These are phyloP conservation scores for Sarcodon sp. DNA, from an alignment of 768 basidiomycete species.

Conservation along the genomic window DNA sequence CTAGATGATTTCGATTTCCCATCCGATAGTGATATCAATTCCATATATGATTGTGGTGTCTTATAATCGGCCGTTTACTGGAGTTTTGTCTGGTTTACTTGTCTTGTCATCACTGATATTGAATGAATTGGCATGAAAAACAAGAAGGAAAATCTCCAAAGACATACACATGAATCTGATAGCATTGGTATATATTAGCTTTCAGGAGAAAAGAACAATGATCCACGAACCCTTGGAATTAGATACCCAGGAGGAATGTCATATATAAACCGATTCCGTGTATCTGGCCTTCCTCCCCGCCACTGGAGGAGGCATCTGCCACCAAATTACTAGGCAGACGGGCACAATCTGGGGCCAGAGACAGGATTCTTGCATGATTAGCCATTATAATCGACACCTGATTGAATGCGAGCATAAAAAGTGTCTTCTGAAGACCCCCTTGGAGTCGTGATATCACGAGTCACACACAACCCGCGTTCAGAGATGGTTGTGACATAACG, in stretches of 20 bases:
- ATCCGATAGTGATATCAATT: too few relatives aligned
- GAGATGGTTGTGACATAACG: background rate
- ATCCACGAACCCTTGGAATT: conserved; percentile 52
- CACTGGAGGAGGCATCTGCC: conserved; percentile 14
- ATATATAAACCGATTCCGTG: conserved; percentile 39
- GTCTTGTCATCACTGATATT: too few relatives aligned
- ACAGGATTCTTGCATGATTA: conserved; percentile 4
- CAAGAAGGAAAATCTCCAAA: conserved; percentile 90
- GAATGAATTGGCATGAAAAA: conserved; percentile 45
- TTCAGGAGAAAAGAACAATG: background rate
- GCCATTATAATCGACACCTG: background rate
- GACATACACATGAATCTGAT: conserved; percentile 86
- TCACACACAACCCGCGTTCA: background rate
- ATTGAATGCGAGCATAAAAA: background rate
- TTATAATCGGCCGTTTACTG: too few relatives aligned
- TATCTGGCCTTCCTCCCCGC: conserved; percentile 18
- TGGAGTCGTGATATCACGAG: background rate
- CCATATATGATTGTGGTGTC: too few relatives aligned
- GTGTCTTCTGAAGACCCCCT: background rate
- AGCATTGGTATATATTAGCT: background rate
- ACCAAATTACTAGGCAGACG: too few relatives aligned
- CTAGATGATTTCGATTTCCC: too few relatives aligned
- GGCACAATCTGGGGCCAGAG: conserved; percentile 1
- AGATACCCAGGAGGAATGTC: conserved; percentile 59
- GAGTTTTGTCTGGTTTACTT: too few relatives aligned